Conservation (phyloP, 169 alveolate species). For the Cryptosporidium felis region DNA sequence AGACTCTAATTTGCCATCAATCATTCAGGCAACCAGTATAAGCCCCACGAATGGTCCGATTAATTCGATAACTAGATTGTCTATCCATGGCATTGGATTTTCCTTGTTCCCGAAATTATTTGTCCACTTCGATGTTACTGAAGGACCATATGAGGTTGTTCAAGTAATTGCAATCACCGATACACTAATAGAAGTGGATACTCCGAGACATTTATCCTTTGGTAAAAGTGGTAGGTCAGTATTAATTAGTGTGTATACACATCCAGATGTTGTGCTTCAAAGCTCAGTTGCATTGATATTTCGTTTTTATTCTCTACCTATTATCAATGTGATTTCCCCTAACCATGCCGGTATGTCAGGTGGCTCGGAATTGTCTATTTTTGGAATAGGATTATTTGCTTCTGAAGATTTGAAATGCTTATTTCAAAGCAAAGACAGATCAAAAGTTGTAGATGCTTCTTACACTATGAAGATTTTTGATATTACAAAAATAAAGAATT, state of each 20-base stretch:
- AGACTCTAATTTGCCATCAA: neutral
- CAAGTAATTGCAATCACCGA: conserved; percentile 22
- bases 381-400: conserved; percentile 63
- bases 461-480: conserved; percentile 33
- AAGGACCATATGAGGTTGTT: conserved; percentile 69
- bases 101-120: conserved; percentile 30
- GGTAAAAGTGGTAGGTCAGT: conserved; percentile 57
- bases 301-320: conserved; percentile 43
- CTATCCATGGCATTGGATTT: conserved; percentile 56
- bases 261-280: conserved; percentile 39
- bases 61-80: conserved; percentile 23
- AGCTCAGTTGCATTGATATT: conserved; percentile 48
- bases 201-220: conserved; percentile 12
- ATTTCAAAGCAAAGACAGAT: conserved; percentile 68
- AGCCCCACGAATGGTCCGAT: conserved; percentile 59
- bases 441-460: conserved; percentile 60
- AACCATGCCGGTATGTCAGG: conserved; percentile 67
- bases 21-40: conserved; percentile 59
- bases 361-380: conserved; percentile 43
- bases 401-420: conserved; percentile 60
- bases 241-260: conserved; percentile 37
- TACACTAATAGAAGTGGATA: conserved; percentile 49
- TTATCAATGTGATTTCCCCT: conserved; percentile 22
- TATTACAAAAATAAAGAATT: neutral
- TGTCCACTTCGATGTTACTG: conserved; percentile 68